A percentile compares a stretch with the other conserved stretches of the same genome.
Evolutionary conservation across 1,284 basidiomycete species (phyloP).

Genomic region (Ustilago vetiveriae): DNA sequence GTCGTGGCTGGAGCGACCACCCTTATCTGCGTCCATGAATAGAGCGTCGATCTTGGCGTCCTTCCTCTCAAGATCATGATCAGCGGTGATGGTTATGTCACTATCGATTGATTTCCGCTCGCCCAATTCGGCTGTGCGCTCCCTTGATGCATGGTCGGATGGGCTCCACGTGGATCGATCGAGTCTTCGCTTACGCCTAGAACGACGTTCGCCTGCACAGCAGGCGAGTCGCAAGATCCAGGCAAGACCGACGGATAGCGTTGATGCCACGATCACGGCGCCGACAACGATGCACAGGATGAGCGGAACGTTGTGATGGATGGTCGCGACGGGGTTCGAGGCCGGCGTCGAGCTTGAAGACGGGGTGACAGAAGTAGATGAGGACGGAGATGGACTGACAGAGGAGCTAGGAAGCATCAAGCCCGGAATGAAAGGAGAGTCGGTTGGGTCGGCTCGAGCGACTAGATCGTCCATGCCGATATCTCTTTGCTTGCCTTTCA

Average conservation of each 20-base stretch:
- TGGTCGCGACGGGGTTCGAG: constrained; percentile 14
- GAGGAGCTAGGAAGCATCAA: constrained; percentile 5
- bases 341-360: constrained; percentile 9
- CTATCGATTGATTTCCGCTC: constrained; percentile 23
- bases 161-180: constrained; percentile 30
- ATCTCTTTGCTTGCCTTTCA: constrained; percentile 18
- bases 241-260: constrained; percentile 36
- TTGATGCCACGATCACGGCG: constrained; percentile 36
- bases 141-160: not conserved
- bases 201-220: constrained; percentile 22
- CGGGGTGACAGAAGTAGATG: not conserved
- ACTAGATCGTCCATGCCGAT: not conserved
- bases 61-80: constrained; percentile 20
- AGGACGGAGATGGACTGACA: not conserved
- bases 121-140: not conserved
- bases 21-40: not conserved
- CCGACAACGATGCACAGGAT: constrained; percentile 48
- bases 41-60: constrained; percentile 32
- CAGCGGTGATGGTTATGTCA: constrained; percentile 22
- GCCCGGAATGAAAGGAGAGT: constrained; percentile 7
- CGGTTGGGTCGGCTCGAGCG: constrained; percentile 1
- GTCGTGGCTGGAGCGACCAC: not conserved
- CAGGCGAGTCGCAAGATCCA: constrained; percentile 44
- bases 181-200: constrained; percentile 21
- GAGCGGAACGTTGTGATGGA: constrained; percentile 45